phyloP scores from a whole-genome alignment of 2,329 filamentous ascomycete species.

The Cadophora malorum region DNA sequence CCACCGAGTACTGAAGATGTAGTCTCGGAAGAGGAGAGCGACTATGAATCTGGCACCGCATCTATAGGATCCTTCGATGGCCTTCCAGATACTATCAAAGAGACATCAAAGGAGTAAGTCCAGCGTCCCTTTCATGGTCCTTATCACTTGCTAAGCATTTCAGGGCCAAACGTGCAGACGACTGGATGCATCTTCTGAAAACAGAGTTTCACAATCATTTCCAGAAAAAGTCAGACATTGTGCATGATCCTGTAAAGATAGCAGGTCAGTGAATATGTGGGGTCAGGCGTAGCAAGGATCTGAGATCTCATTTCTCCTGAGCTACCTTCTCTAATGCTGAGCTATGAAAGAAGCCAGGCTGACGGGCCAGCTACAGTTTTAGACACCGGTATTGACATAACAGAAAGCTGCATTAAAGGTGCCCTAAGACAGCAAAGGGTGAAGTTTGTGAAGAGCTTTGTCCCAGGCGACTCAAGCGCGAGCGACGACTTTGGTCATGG shows the following conservation, averaged over 20 bases:
- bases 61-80: constrained; percentile 2
- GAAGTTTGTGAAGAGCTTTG: constrained; percentile 22
- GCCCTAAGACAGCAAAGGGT: neutral
- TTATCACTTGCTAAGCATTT: too few relatives aligned
- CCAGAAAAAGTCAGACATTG: neutral
- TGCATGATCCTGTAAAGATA: neutral
- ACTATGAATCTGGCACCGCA: neutral
- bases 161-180: neutral
- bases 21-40: neutral
- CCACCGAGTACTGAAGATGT: too few relatives aligned
- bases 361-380: constrained; percentile 25
- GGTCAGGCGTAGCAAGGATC: too few relatives aligned
- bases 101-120: neutral
- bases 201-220: neutral
- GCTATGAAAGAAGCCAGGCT: neutral
- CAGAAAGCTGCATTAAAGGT: constrained; percentile 14
- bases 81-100: neutral
- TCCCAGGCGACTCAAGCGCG: constrained; percentile 9
- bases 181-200: neutral
- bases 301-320: too few relatives aligned
- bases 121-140: too few relatives aligned
- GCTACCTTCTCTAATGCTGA: neutral
- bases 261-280: neutral
- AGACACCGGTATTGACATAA: constrained; percentile 26
- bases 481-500: constrained; percentile 43